phyloP scores from a whole-genome alignment of 1,284 basidiomycete genomes.

The Xerocomus minutiporus region DNA sequence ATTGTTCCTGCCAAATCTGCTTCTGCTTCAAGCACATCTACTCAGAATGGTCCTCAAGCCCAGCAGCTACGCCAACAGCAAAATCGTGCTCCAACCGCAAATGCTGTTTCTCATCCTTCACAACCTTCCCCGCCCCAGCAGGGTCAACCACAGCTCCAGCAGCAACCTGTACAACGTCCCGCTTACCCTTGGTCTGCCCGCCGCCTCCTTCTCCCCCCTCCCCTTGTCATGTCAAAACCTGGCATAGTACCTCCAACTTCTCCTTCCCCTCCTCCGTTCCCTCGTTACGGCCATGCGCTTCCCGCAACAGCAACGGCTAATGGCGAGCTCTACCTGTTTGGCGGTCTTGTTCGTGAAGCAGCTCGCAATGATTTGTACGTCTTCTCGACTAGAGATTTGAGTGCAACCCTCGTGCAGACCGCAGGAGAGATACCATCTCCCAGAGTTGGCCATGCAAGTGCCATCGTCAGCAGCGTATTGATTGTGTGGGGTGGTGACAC shows the following conservation, averaged over 20 bases:
- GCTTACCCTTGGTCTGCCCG: constrained; percentile 78
- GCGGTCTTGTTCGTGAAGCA: constrained; percentile 89
- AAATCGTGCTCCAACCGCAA: constrained; percentile 25
- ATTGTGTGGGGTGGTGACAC: constrained; percentile 99
- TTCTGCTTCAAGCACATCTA: constrained; percentile 16
- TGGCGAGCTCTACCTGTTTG: constrained; percentile 95
- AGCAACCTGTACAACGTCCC: constrained; percentile 46
- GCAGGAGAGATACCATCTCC: constrained; percentile 87
- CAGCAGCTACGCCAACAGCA: constrained; percentile 35
- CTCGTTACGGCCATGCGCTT: constrained; percentile 95
- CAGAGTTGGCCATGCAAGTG: constrained; percentile 93
- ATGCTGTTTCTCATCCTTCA: constrained; percentile 19
- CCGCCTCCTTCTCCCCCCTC: constrained; percentile 62
- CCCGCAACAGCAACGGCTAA: constrained; percentile 75
- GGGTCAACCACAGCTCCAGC: constrained; percentile 15
- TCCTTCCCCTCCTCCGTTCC: constrained; percentile 84
- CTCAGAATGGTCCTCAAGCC: constrained; percentile 26
- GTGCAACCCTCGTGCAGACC: constrained; percentile 79
- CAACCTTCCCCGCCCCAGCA: constrained; percentile 26
- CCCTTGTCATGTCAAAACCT: constrained; percentile 58
- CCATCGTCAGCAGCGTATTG: constrained; percentile 92
- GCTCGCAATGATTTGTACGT: constrained; percentile 94
- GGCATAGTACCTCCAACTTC: constrained; percentile 53
- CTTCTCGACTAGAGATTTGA: constrained; percentile 76
- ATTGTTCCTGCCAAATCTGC: constrained; percentile 2